Percentiles rank a stretch among this genome's conserved stretches.
Evolutionary conservation across 306 rosid species (phyloP).

Genomic region (Glycyrrhiza uralensis): DNA sequence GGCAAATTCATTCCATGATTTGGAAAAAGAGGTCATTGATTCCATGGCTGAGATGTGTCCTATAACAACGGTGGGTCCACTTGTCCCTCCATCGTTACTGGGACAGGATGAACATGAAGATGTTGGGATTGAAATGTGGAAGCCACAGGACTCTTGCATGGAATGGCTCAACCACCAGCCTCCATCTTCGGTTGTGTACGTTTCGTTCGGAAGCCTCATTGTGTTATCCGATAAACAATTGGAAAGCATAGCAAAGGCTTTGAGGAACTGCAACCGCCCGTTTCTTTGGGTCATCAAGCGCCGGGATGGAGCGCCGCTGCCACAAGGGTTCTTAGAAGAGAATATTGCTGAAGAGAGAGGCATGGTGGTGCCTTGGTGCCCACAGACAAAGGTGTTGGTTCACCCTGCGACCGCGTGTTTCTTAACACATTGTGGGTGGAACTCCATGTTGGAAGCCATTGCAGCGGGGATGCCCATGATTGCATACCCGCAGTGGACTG

Average conservation of each 20-base stretch:
- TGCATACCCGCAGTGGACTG: conserved; percentile 49
- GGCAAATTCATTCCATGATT: conserved; percentile 40
- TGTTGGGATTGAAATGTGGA: conserved; percentile 43
- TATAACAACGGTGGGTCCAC: conserved; percentile 38
- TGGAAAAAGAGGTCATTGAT: conserved; percentile 43
- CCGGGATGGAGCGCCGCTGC: background rate
- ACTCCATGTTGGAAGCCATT: conserved; percentile 42
- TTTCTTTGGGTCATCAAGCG: conserved; percentile 48
- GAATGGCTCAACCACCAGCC: conserved; percentile 41
- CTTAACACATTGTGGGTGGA: conserved; percentile 59
- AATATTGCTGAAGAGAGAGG: conserved; percentile 41
- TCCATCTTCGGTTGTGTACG: conserved; percentile 41
- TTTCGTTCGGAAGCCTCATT: conserved; percentile 46
- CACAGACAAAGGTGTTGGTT: conserved; percentile 43
- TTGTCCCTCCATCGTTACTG: conserved; percentile 37
- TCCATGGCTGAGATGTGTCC: conserved; percentile 37
- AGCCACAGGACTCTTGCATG: conserved; percentile 41
- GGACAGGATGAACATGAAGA: conserved; percentile 28
- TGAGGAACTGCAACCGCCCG: conserved; percentile 8
- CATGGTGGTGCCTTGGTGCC: conserved; percentile 46
- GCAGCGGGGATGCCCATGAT: conserved; percentile 44
- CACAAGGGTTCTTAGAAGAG: conserved; percentile 31
- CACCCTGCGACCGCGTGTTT: conserved; percentile 47
- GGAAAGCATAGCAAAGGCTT: conserved; percentile 40
- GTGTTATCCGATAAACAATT: conserved; percentile 18